These are phyloP conservation scores for Debaryomycetaceae sp. DNA, from an alignment of 1,139 yeast genomes.

Conservation along the genomic window DNA sequence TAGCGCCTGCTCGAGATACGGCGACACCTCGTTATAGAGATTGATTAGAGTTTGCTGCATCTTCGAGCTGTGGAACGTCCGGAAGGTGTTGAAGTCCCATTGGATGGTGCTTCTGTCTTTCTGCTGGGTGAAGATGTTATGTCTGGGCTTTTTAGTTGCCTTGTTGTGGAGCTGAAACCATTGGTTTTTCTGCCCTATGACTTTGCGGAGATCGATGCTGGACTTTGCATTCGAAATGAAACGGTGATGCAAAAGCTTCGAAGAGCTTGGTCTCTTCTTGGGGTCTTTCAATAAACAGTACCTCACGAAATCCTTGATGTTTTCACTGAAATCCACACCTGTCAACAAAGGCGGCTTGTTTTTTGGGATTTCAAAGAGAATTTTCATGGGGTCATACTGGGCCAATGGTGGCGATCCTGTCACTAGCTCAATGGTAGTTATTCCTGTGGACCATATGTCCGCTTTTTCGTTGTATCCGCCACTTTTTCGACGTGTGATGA, in stretches of 20 bases:
- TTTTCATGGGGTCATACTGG: conserved; percentile 70
- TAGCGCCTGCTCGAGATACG: not conserved
- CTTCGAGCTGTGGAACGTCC: conserved; percentile 5
- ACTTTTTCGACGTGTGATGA: conserved; percentile 41
- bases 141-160: conserved; percentile 7
- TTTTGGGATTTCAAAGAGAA: conserved; percentile 67
- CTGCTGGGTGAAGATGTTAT: conserved; percentile 4
- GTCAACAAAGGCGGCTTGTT: conserved; percentile 61
- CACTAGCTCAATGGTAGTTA: conserved; percentile 71
- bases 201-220: conserved; percentile 7
- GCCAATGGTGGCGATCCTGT: conserved; percentile 73
- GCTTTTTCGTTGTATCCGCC: conserved; percentile 74
- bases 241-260: conserved; percentile 39
- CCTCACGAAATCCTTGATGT: conserved; percentile 56
- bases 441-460: conserved; percentile 87
- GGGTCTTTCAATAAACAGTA: conserved; percentile 62
- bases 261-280: conserved; percentile 46
- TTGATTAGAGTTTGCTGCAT: conserved; percentile 5
- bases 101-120: conserved; percentile 6
- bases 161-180: conserved; percentile 20
- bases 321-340: conserved; percentile 41
- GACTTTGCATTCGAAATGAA: conserved; percentile 30
- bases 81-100: conserved; percentile 20
- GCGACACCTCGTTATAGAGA: conserved; percentile 3
- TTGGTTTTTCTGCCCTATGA: conserved; percentile 20